A percentile compares a stretch with the other conserved stretches of the same genome.
These are phyloP conservation scores for Byssothecium circinans DNA, from an alignment of 2,329 filamentous ascomycete species.

Conservation along the genomic window DNA sequence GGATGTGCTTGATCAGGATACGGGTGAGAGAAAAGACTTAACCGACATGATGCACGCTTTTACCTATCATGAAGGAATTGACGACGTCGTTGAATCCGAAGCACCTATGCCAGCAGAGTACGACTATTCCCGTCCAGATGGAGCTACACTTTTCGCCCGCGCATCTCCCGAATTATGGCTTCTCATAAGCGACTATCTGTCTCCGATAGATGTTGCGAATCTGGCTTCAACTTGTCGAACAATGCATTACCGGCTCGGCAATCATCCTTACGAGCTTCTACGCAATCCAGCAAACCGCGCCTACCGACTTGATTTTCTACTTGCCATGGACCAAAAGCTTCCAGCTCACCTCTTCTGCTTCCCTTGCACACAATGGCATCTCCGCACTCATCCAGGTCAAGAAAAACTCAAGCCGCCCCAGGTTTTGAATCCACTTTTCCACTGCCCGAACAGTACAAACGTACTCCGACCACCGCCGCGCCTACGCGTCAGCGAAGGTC, in stretches of 20 bases:
- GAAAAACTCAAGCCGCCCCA: constrained; percentile 58
- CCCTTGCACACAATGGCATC: constrained; percentile 59
- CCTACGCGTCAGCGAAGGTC: constrained; percentile 53
- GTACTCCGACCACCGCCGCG: constrained; percentile 55
- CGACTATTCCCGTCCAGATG: constrained; percentile 25
- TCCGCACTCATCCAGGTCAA: constrained; percentile 54
- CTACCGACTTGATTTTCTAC: constrained; percentile 55
- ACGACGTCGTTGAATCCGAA: constrained; percentile 22
- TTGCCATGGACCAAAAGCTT: constrained; percentile 53
- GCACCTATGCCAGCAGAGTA: constrained; percentile 17
- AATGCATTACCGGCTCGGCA: constrained; percentile 28
- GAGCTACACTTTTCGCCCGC: constrained; percentile 22
- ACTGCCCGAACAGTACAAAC: constrained; percentile 58
- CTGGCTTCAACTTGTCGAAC: constrained; percentile 33
- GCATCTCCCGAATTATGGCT: constrained; percentile 31
- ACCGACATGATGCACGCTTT: constrained; percentile 41
- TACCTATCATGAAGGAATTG: constrained; percentile 26
- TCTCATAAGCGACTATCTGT: constrained; percentile 25
- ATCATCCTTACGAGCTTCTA: constrained; percentile 25
- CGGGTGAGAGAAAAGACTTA: constrained; percentile 34
- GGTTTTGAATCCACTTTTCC: constrained; percentile 59
- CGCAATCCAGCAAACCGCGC: constrained; percentile 47
- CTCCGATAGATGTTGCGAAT: constrained; percentile 32
- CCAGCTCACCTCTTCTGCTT: constrained; percentile 63
- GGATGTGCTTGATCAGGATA: constrained; percentile 29